Evolutionary conservation across 257 asterid species (phyloP).

Genomic region (Echium plantagineum): DNA sequence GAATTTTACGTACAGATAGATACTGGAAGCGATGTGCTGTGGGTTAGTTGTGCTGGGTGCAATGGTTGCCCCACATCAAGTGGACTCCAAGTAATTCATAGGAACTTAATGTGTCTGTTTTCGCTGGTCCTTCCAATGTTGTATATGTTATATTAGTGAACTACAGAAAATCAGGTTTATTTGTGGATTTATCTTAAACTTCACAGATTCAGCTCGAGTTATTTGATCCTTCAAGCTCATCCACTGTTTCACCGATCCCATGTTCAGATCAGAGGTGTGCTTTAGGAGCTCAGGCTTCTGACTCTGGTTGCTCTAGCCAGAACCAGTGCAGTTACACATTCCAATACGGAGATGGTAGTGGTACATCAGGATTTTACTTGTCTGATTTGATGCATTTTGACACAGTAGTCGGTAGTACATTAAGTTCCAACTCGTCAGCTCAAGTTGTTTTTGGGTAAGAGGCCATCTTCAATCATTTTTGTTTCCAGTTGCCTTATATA

Average conservation of each 20-base stretch:
- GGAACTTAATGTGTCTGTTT: background rate
- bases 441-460: conserved; percentile 72
- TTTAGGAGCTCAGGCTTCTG: conserved; percentile 47
- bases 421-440: conserved; percentile 61
- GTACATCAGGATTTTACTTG: conserved; percentile 76
- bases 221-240: conserved; percentile 73
- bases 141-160: background rate
- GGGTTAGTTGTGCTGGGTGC: conserved; percentile 85
- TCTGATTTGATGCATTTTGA: conserved; percentile 61
- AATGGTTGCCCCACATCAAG: conserved; percentile 89
- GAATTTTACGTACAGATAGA: conserved; percentile 95
- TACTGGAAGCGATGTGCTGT: conserved; percentile 94
- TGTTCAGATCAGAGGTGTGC: conserved; percentile 83
- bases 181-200: conserved; percentile 1
- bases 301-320: conserved; percentile 45
- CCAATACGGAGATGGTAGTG: conserved; percentile 98
- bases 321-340: conserved; percentile 75
- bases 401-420: conserved; percentile 44
- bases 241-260: conserved; percentile 40
- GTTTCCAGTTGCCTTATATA: background rate
- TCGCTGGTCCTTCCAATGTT: background rate
- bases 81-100: conserved; percentile 63
- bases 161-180: background rate
- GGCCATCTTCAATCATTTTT: conserved; percentile 16
- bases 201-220: conserved; percentile 71